phyloP scores from a whole-genome alignment of 176 grass and related monocot genomes.

The maize (Zea mays) region Zm-B73-REFERENCE-NAM-5.0 NC_050097.1:144320001-144320500 shows the following conservation, averaged over 20 bases:
- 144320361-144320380: not conserved
- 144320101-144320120: constrained; percentile 14
- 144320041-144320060: no score
- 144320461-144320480: no score
- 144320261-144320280: constrained; percentile 2
- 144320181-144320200: constrained; percentile 95
- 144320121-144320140: constrained; percentile 21
- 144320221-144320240: constrained; percentile 97
- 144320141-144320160: constrained; percentile 31
- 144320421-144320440: no score
- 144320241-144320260: constrained; percentile 16
- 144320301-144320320: constrained; percentile 33
- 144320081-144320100: not conserved
- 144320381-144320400: no score
- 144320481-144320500: no score
- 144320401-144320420: no score
- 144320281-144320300: constrained; percentile 9
- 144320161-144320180: constrained; percentile 99
- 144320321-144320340: constrained; percentile 98
- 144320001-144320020: no score
- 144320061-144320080: no score
- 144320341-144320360: constrained; percentile 98
- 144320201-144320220: constrained; percentile 97
- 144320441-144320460: no score
- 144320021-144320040: no score